Evolutionary conservation across 192 early-diverging fungal species (phyloP), one percentile per base, ranked within the genome.

Genomic region (Allomyces javanicus): DNA sequence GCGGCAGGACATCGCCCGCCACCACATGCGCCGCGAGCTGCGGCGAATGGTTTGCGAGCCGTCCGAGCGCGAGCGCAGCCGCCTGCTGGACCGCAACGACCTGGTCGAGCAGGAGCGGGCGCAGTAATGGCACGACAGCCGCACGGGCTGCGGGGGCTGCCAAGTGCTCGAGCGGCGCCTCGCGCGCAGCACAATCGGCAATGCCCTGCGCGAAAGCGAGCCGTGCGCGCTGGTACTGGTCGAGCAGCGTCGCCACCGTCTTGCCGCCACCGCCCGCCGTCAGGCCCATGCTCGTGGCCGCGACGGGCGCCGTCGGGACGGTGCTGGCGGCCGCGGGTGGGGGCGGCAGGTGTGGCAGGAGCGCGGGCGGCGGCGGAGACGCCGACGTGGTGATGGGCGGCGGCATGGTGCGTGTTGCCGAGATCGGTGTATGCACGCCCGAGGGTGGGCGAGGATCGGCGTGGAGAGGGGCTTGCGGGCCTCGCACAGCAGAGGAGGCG

Each of bases 1-100:
- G 79, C 24, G 79, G 77, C 44, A 83, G 61, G 50, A 83, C 81
- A 68, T 81, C 81, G 25, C 73, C 73, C 23, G 79, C 76, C 0
- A 83, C 81, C 12, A 83, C 79, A 4, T 71, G 65, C 64, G 77
- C 73, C n/a, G 81, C 79, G 64, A 83, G 71, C 63, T 81, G 79
- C 66, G 76, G 72, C 58, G 75, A 79, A 67, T 79, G 81, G 62
- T 81, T 83, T 14, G 81, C 81, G 26, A 83, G 65, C 44, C 81
- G 67, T 12, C 81, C 81, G 24, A 83, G 66, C 5, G 81, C 81
- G 63, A 83, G 64, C 11, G 79, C 79, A 0, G 81, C 79, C 6
- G 81, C 79, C 70, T 83, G 81, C 69, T 83, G 81, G 58, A 83
- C 80, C 22, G 79, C 79, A 10, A 79, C 79, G 17, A 83, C 71